phyloP scores from a whole-genome alignment of 2,329 filamentous ascomycete species.

The Aureobasidium sp. region DNA sequence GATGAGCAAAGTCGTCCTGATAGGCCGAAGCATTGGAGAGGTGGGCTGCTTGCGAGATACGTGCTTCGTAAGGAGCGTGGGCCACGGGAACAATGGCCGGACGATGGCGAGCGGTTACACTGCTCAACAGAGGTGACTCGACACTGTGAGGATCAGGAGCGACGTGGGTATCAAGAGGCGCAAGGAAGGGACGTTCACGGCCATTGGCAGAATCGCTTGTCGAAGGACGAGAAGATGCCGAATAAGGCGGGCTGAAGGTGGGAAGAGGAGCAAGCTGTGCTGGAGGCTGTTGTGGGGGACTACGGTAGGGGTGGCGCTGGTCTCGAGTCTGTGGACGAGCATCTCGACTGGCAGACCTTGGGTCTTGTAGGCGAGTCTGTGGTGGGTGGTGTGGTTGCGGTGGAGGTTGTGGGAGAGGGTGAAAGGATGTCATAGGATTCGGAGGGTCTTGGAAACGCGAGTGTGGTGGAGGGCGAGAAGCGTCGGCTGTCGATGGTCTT shows the following conservation, averaged over 20 bases:
- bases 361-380: background rate
- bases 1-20: conserved; percentile 1
- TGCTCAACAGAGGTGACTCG: conserved; percentile 1
- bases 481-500: conserved; percentile 5
- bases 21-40: conserved; percentile 7
- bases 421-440: background rate
- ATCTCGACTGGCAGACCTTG: background rate
- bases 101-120: background rate
- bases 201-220: conserved; percentile 1
- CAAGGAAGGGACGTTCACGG: background rate
- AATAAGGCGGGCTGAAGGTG: background rate
- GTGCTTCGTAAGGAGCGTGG: conserved; percentile 6
- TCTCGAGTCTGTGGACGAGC: background rate
- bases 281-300: background rate
- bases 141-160: background rate
- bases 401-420: background rate
- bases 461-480: background rate
- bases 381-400: background rate
- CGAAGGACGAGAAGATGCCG: background rate
- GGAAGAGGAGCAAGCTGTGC: background rate
- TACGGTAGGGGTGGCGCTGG: background rate
- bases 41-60: conserved; percentile 7
- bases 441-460: background rate
- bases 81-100: background rate
- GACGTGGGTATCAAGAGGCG: background rate